A percentile compares a stretch with the other conserved stretches of the same genome.
phyloP scores from a whole-genome alignment of 768 basidiomycete genomes.

The Hygrocybe coccinea region DNA sequence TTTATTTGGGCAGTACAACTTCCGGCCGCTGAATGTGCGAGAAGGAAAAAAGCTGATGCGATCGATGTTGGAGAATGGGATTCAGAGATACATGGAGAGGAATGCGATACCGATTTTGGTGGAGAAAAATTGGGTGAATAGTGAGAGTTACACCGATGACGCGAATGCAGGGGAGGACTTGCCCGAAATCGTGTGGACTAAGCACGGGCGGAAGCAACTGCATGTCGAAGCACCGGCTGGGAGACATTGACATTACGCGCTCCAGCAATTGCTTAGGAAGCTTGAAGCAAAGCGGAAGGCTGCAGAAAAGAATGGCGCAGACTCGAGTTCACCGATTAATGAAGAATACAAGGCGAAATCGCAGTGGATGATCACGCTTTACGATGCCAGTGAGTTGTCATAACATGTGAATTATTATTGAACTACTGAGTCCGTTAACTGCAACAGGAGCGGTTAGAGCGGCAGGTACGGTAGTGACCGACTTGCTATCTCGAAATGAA shows the following conservation, averaged over 20 bases:
- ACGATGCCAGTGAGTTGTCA: too few species aligned
- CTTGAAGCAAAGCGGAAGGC: not conserved
- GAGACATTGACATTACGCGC: not conserved
- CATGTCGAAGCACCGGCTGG: not conserved
- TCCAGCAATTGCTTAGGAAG: not conserved
- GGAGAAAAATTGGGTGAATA: not conserved
- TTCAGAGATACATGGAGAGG: not conserved
- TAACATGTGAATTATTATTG: too few species aligned
- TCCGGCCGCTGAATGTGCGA: not conserved
- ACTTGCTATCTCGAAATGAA: not conserved
- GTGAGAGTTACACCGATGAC: not conserved
- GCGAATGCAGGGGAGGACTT: not conserved
- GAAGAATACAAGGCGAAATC: too few species aligned
- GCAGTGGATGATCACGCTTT: too few species aligned
- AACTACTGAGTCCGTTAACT: not conserved
- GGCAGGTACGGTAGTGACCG: not conserved
- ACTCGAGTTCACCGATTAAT: too few species aligned
- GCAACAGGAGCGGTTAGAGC: not conserved
- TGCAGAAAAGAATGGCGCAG: too few species aligned
- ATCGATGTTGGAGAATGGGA: not conserved
- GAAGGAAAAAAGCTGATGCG: not conserved
- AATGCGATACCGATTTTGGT: not conserved
- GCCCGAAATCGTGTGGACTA: not conserved
- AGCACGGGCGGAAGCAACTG: not conserved
- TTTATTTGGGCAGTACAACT: not conserved